Evolutionary conservation across 305 asterid species (phyloP), one percentile per base, ranked within the genome.

Genomic region (Nicotiana rustica): DNA sequence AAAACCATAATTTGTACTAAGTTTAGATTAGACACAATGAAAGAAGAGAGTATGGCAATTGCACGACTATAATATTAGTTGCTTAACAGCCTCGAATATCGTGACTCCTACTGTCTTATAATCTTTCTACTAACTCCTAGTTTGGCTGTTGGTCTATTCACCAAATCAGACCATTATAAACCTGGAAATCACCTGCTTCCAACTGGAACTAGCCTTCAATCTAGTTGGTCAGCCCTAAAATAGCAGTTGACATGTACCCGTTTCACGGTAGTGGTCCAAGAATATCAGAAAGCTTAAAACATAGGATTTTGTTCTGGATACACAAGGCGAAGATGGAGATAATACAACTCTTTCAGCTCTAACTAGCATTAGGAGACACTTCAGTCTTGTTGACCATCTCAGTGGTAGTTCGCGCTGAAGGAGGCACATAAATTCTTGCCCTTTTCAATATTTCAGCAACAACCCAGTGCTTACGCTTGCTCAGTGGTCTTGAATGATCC

Each of bases 401-500:
- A n/a, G 69, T 10, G 18, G 73, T 41, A 14, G 79, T 18, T 77
- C 15, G 79, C 8, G 76, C 47, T 29, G 93, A 10, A 2, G 91
- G 93, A 14, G 96, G 91, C 15, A 82, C 82, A 56, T 92, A 95
- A 52, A 93, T 90, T 82, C 89, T 88, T 52, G 96, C 97, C 73
- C 92, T 93, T 90, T 89, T 94, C 88, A 95, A 91, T 75, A 93
- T 93, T 60, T 96, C 98, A 14, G 94, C 93, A 55, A 94, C 99
- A 59, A 91, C 78, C 97, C 99, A 96, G 36, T 83, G 79, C 87
- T 96, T 93, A 19, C 85, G 89, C 88, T 94, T 94, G 96, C 98
- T 96, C 69, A 96, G 68, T 60, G 98, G 99, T 86, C 97, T 91
- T 75, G 98, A 94, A 44, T 93, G 93, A 79, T 94, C 97, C 91